Conservation (phyloP, 208 protist genomes). For the Wallacemonas sp. region DNA sequence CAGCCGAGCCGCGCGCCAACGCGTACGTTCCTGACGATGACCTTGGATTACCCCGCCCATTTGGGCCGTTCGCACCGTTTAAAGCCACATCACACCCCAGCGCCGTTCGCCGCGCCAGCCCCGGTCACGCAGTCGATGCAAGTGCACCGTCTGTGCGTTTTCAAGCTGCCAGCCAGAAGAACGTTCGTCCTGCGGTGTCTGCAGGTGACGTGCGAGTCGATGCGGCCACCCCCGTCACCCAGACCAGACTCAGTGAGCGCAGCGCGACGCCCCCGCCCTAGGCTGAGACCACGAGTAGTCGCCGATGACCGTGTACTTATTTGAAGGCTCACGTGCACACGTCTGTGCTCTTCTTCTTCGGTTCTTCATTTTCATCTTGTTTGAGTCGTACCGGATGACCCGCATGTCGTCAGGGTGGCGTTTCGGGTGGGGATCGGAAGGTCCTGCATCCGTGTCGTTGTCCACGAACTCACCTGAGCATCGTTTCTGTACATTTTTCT, state of each 20-base stretch:
- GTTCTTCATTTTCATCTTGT: too few species aligned
- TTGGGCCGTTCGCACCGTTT: conserved; percentile 77
- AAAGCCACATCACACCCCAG: conserved; percentile 25
- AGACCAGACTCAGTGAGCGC: conserved; percentile 19
- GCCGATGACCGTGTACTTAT: too few species aligned
- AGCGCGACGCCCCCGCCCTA: conserved; percentile 17
- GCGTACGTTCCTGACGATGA: conserved; percentile 91
- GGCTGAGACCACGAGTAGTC: too few species aligned
- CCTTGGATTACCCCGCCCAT: conserved; percentile 87
- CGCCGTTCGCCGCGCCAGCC: background rate
- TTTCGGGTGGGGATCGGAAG: too few species aligned
- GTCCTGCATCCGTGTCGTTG: too few species aligned
- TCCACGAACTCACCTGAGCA: too few species aligned
- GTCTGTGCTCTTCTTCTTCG: too few species aligned
- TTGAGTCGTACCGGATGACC: too few species aligned
- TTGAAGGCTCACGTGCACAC: too few species aligned
- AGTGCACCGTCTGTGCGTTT: conserved; percentile 17
- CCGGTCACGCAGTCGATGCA: background rate
- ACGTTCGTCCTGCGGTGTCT: background rate
- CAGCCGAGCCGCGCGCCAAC: conserved; percentile 80
- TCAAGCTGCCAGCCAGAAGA: background rate
- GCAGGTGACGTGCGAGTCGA: background rate
- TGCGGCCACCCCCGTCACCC: background rate
- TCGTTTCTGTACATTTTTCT: conserved; percentile 9
- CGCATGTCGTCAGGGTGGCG: too few species aligned